Evolutionary conservation across 2,329 filamentous ascomycete species (phyloP).

Genomic region (Colletotrichum sp.): DNA sequence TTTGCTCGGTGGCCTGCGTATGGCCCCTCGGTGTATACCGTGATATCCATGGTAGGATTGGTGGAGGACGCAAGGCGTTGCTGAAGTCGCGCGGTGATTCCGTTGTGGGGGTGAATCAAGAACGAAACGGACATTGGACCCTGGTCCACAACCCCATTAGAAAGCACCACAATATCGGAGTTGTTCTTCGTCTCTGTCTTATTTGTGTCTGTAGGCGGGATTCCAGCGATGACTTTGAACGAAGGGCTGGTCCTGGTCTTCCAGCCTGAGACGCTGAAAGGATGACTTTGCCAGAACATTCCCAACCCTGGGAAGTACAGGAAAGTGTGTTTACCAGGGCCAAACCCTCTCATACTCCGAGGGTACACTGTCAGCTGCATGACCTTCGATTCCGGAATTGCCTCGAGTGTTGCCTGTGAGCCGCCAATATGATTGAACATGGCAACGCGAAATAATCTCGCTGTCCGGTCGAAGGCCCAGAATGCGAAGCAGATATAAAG

Average conservation of each 20-base stretch:
- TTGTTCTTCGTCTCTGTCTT: background rate
- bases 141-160: background rate
- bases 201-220: background rate
- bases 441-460: conserved; percentile 30
- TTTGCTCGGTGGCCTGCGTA: background rate
- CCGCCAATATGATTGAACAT: conserved; percentile 30
- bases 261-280: conserved; percentile 27
- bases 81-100: background rate
- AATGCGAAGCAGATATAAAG: conserved; percentile 33
- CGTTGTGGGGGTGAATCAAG: background rate
- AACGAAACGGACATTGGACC: background rate
- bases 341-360: conserved; percentile 37
- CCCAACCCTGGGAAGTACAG: conserved; percentile 37
- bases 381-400: conserved; percentile 22
- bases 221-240: background rate
- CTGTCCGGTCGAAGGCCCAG: conserved; percentile 34
- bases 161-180: background rate
- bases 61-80: background rate
- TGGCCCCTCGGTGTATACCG: background rate
- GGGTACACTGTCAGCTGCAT: conserved; percentile 44
- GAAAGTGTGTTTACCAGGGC: conserved; percentile 40
- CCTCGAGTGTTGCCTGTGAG: background rate
- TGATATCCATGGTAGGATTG: background rate
- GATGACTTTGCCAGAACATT: conserved; percentile 40
- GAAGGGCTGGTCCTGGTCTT: background rate